These are phyloP conservation scores for Catenaria anguillulae DNA, from an alignment of 371 early-diverging fungal species.

Conservation along the genomic window DNA sequence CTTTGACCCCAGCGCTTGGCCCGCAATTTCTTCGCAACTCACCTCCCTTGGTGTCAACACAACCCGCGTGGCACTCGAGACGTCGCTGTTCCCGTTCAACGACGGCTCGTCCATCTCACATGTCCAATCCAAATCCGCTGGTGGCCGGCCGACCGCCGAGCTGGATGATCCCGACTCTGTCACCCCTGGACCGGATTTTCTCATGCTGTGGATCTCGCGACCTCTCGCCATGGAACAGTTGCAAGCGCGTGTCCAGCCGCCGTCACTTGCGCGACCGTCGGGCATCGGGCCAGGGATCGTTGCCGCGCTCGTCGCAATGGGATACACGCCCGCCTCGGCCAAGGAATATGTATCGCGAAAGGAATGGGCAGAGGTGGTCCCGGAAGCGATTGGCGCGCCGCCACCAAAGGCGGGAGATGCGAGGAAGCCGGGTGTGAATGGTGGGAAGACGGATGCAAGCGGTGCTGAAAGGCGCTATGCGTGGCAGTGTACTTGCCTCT, in stretches of 20 bases:
- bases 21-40: neutral
- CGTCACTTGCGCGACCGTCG: no score
- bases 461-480: no score
- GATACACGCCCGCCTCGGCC: neutral
- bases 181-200: neutral
- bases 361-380: no score
- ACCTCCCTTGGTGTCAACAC: neutral
- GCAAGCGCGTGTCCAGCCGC: neutral
- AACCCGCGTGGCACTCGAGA: neutral
- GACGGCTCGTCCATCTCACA: constrained; percentile 6
- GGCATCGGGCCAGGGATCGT: neutral
- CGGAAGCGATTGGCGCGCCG: no score
- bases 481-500: no score
- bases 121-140: no score
- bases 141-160: no score
- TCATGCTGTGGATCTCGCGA: neutral
- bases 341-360: neutral
- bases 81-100: neutral
- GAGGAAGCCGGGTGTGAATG: no score
- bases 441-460: no score
- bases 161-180: neutral
- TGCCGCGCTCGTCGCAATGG: neutral
- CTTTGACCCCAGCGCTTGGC: neutral
- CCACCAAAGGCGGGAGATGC: no score
- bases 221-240: neutral